Evolutionary conservation across 1,139 yeast genomes (phyloP).

Genomic region (Suhomyces maxii): DNA sequence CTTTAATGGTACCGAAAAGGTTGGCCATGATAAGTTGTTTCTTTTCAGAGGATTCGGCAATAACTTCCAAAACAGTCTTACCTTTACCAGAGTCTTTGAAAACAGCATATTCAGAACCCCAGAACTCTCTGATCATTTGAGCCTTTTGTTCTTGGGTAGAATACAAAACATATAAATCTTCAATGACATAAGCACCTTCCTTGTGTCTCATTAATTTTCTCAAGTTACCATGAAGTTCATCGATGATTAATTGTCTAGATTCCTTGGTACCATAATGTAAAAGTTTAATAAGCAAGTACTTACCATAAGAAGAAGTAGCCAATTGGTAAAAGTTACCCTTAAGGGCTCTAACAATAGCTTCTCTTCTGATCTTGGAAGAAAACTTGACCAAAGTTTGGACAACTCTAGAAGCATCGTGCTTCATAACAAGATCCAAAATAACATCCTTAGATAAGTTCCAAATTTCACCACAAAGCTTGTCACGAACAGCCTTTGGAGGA

Average conservation of each 20-base stretch:
- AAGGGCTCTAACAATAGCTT: slow-evolving; percentile 63
- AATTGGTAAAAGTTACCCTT: slow-evolving; percentile 77
- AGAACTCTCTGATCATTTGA: slow-evolving; percentile 92
- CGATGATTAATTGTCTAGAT: slow-evolving; percentile 69
- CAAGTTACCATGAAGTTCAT: slow-evolving; percentile 87
- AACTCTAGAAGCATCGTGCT: slow-evolving; percentile 96
- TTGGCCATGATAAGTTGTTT: slow-evolving; percentile 74
- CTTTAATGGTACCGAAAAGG: slow-evolving; percentile 78
- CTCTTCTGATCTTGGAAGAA: slow-evolving; percentile 78
- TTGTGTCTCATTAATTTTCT: slow-evolving; percentile 93
- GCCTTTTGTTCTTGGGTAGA: slow-evolving; percentile 80
- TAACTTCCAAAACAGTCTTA: slow-evolving; percentile 64
- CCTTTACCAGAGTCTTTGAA: slow-evolving; percentile 75
- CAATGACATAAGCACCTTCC: slow-evolving; percentile 99
- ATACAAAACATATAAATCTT: slow-evolving; percentile 86
- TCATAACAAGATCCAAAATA: slow-evolving; percentile 80
- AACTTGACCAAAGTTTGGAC: slow-evolving; percentile 92
- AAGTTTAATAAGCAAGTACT: slow-evolving; percentile 82
- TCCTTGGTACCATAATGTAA: slow-evolving; percentile 89
- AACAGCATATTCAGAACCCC: slow-evolving; percentile 95
- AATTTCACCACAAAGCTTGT: slow-evolving; percentile 76
- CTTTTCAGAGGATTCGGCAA: slow-evolving; percentile 76
- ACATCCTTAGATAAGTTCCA: slow-evolving; percentile 81
- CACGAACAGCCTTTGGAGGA: slow-evolving; percentile 74
- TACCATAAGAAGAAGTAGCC: slow-evolving; percentile 93